Conservation (phyloP, 176 grass and related monocot species). For the Rhipidocladum racemiflorum region DNA sequence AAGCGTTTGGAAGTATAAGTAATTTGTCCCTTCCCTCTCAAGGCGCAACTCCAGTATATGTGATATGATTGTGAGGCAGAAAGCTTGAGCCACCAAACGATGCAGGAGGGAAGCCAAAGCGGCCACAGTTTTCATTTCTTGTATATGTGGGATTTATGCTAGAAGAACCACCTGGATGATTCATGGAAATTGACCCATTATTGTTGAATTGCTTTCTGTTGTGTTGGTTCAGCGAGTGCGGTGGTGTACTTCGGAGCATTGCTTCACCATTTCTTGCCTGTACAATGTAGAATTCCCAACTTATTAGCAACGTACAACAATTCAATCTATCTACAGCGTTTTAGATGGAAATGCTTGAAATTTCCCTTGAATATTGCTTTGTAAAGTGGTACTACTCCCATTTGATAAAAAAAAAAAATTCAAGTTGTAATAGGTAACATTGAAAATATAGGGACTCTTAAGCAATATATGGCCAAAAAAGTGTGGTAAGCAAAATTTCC, state of each 20-base stretch:
- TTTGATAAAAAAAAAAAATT: no score
- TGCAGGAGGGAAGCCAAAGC: not conserved
- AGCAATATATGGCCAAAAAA: no score
- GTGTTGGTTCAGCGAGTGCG: no score
- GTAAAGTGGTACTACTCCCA: no score
- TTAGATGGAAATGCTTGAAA: no score
- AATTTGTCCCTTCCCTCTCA: conserved; percentile 2
- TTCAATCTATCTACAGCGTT: no score
- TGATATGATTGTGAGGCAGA: not conserved
- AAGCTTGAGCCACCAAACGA: not conserved
- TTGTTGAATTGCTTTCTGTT: not conserved
- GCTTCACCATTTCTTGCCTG: conserved; percentile 5
- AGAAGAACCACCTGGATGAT: not conserved
- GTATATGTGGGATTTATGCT: not conserved
- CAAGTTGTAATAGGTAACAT: no score
- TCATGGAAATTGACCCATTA: not conserved
- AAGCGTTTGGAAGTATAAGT: not conserved
- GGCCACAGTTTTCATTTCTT: not conserved
- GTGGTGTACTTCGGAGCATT: not conserved
- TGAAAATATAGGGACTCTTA: no score
- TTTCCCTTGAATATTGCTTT: no score
- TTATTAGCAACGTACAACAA: not conserved
- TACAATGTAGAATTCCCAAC: not conserved
- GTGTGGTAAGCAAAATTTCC: no score
- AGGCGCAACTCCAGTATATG: not conserved